These are phyloP conservation scores for Platismatia glauca DNA, from an alignment of 495 filamentous ascomycete genomes.

Conservation along the genomic window DNA sequence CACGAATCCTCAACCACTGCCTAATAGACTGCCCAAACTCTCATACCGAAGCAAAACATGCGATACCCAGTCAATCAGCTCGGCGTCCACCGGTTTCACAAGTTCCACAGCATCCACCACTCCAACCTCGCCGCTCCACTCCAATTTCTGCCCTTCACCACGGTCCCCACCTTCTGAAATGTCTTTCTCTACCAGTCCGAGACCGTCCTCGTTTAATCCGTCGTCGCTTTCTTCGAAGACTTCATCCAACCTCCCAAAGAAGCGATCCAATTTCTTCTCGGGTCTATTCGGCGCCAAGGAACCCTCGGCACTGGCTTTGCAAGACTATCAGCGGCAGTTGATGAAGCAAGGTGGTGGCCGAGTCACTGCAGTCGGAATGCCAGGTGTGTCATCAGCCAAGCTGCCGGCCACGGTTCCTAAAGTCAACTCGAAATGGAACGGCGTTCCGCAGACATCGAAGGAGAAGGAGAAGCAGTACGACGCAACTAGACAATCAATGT, in stretches of 20 bases:
- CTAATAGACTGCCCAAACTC: conserved; percentile 1
- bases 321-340: conserved; percentile 22
- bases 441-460: conserved; percentile 31
- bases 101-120: neutral
- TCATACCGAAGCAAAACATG: conserved; percentile 1
- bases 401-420: conserved; percentile 37
- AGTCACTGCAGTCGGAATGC: conserved; percentile 23
- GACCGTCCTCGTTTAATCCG: conserved; percentile 8
- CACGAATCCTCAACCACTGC: neutral
- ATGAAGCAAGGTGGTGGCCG: conserved; percentile 24
- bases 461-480: conserved; percentile 29
- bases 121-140: conserved; percentile 8
- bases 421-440: conserved; percentile 44
- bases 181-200: conserved; percentile 2
- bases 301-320: conserved; percentile 26
- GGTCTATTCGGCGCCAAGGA: conserved; percentile 26
- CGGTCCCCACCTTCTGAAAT: conserved; percentile 4
- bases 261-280: conserved; percentile 19
- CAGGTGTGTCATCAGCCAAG: conserved; percentile 33
- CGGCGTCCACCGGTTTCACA: neutral
- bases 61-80: conserved; percentile 2
- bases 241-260: conserved; percentile 11
- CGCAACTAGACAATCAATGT: conserved; percentile 23
- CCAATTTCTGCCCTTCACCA: conserved; percentile 8
- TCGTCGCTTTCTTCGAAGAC: neutral